Percentiles rank a stretch among this genome's conserved stretches.
phyloP scores from a whole-genome alignment of 2,329 filamentous ascomycete genomes.

The Phialemonium atrogriseum region DNA sequence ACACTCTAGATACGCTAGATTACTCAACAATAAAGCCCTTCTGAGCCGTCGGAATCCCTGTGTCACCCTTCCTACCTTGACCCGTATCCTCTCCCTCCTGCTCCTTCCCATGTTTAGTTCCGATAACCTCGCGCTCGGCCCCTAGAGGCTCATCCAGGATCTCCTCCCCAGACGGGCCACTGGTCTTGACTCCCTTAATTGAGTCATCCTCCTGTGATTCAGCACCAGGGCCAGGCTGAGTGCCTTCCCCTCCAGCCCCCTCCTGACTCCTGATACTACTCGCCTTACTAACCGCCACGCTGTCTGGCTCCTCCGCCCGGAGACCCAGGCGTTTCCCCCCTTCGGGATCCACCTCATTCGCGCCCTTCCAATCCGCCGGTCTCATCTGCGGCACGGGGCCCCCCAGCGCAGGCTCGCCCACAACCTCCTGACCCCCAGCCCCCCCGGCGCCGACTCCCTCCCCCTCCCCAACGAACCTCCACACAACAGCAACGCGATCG shows the following conservation, averaged over 20 bases:
- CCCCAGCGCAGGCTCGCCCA: conserved; percentile 57
- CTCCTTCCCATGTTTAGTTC: not conserved
- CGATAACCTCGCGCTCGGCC: not conserved
- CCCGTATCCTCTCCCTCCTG: not conserved
- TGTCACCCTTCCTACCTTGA: not conserved
- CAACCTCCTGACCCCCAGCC: conserved; percentile 27
- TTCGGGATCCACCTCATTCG: conserved; percentile 33
- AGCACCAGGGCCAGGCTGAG: too few species aligned
- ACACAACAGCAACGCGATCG: conserved; percentile 78
- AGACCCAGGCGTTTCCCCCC: conserved; percentile 60
- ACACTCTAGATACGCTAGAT: too few species aligned
- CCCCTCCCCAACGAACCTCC: conserved; percentile 41
- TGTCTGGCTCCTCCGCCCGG: conserved; percentile 54
- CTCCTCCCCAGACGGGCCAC: conserved; percentile 17
- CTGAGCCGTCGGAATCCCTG: conserved; percentile 9
- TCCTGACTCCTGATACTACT: conserved; percentile 52
- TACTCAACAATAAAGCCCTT: conserved; percentile 13
- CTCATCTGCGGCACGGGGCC: conserved; percentile 62
- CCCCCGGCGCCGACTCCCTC: conserved; percentile 6
- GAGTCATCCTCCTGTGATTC: conserved; percentile 14
- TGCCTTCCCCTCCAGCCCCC: conserved; percentile 3
- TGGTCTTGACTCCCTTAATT: conserved; percentile 19
- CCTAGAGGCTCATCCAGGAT: conserved; percentile 10
- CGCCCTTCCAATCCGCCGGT: conserved; percentile 69
- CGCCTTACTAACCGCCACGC: conserved; percentile 60